Evolutionary conservation across 1,284 basidiomycete species (phyloP).

Genomic region (Irpex lacteus): DNA sequence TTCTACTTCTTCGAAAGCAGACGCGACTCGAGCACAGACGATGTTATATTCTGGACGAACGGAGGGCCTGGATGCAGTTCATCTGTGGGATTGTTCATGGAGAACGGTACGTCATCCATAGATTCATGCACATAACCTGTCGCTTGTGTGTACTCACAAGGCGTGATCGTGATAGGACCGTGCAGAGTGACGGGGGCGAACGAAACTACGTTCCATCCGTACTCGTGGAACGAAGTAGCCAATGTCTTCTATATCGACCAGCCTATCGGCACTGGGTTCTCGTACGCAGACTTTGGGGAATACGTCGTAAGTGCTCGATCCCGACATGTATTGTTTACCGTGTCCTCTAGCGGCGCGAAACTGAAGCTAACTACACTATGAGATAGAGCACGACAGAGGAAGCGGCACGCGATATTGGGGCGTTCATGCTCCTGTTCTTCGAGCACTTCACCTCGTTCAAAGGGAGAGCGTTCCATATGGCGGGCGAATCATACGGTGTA

Average conservation of each 20-base stretch:
- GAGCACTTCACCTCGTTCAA: constrained; percentile 63
- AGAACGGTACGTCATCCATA: constrained; percentile 42
- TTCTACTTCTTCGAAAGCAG: constrained; percentile 77
- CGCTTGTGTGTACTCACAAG: neutral
- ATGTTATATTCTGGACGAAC: constrained; percentile 38
- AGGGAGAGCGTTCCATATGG: constrained; percentile 63
- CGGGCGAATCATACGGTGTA: constrained; percentile 65
- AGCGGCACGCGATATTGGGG: constrained; percentile 49
- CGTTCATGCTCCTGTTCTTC: constrained; percentile 69
- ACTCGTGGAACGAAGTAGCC: constrained; percentile 69
- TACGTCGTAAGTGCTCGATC: constrained; percentile 42
- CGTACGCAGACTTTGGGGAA: constrained; percentile 71
- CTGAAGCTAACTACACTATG: neutral
- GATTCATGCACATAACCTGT: neutral
- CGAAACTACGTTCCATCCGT: constrained; percentile 48
- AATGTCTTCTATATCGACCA: constrained; percentile 74
- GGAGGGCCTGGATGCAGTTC: constrained; percentile 52
- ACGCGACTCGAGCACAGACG: constrained; percentile 31
- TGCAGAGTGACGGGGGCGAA: constrained; percentile 45
- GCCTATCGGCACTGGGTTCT: constrained; percentile 66
- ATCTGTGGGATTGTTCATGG: constrained; percentile 62
- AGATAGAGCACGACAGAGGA: constrained; percentile 57
- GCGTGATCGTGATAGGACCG: constrained; percentile 34
- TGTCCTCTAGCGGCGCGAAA: neutral
- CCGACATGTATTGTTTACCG: too few relatives aligned